Base-by-base conservation (phyloP, 306 rosid genomes). In the Calophaca sinica region DNA sequence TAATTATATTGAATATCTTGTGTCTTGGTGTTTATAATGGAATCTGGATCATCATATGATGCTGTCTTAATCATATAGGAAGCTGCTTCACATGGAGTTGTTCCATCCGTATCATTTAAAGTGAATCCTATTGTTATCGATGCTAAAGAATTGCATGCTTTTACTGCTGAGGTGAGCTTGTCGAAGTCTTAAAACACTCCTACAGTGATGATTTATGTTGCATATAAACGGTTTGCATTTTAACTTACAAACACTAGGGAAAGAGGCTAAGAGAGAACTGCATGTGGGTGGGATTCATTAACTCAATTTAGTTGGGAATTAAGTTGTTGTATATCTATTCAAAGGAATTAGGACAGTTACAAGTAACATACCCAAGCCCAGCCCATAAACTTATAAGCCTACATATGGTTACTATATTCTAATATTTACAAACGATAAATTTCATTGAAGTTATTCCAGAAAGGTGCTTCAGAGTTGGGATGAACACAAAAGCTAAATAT, bases 81-180 rank as follows among this genome's bases (percentile, higher is more conserved):
- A 88, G 93, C 96, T 88, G 93, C 97, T 70, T 94, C 97, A 48
- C 87, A 83, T 81, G 99, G 96, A 74, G 83, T 89, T 81, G 86
- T 90, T 85, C 91, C 96, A 54, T 88, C 78, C 44, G 87, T 86
- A 57, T 92, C 96, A 72, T 86, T 90, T 59, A 94, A 92, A 84
- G 82, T 70, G 78, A 88, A 64, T 86, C 96, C 96, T 6, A 62
- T 91, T 74, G 77, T 94, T 77, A 86, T 85, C 48, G 96, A 94
- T 80, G 84, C 80, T 72, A 94, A 87, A 79, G 89, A 88, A 62
- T 75, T 92, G 72, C 86, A 73, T 62, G 42, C 79, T 79, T 88
- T 80, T 83, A 82, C 91, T 53, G 93, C 96, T 68, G 88, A 92
- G 99, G 99, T 92, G 80, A 83, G 92, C 39, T 79, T 64, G 41